Conservation (phyloP, 108 stramenopile species). For the Nitzschia sp. region DNA sequence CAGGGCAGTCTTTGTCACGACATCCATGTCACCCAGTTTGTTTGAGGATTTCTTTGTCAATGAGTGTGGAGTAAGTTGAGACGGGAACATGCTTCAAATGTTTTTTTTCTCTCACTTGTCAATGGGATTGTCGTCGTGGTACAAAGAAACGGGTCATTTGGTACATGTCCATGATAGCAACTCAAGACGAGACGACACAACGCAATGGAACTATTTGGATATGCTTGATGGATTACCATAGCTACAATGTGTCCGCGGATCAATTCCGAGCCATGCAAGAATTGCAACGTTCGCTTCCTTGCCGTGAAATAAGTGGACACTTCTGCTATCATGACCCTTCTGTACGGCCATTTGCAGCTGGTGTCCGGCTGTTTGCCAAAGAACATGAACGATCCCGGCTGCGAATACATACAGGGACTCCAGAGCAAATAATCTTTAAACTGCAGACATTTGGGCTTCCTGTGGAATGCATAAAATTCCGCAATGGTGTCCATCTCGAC, state of each 20-base stretch:
- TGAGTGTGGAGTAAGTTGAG: not conserved
- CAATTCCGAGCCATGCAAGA: not conserved
- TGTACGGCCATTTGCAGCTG: constrained; percentile 7
- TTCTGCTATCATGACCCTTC: constrained; percentile 18
- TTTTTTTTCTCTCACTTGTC: not conserved
- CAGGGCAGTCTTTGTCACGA: not conserved
- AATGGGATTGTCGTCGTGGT: not conserved
- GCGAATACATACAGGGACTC: constrained; percentile 11
- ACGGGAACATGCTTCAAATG: not conserved
- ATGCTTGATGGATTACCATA: constrained; percentile 6
- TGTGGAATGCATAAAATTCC: not conserved
- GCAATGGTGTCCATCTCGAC: constrained; percentile 1
- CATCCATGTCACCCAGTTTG: not conserved
- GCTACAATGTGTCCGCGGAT: constrained; percentile 11
- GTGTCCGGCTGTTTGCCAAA: constrained; percentile 14
- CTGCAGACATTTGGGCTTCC: constrained; percentile 34
- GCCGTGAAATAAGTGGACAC: constrained; percentile 9
- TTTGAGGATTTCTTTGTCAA: not conserved
- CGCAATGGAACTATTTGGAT: constrained; percentile 15
- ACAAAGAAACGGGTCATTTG: constrained; percentile 20
- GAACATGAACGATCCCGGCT: constrained; percentile 6
- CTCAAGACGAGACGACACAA: constrained; percentile 28
- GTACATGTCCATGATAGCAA: constrained; percentile 15
- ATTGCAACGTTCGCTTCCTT: constrained; percentile 6
- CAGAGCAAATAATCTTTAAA: constrained; percentile 18